Conservation (phyloP, 2,329 filamentous ascomycete genomes). For the Myriosclerotinia curreyana region DNA sequence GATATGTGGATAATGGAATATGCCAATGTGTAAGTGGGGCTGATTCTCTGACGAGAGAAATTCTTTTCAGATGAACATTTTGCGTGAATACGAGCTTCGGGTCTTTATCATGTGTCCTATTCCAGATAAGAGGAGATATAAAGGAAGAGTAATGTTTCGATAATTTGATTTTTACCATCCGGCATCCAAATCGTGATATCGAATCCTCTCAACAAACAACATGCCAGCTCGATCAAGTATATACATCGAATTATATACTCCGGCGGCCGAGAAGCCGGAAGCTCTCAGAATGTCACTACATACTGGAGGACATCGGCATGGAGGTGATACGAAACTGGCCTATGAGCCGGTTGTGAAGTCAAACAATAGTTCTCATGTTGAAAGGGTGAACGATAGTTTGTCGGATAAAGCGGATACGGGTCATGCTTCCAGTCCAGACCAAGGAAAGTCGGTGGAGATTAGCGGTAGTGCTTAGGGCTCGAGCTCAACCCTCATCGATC, state of each 20-base stretch:
- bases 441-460: neutral
- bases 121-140: neutral
- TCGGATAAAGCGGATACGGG: neutral
- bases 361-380: neutral
- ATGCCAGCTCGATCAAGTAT: conserved; percentile 21
- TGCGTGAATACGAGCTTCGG: conserved; percentile 9
- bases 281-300: conserved; percentile 19
- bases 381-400: neutral
- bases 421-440: neutral
- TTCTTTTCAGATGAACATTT: neutral
- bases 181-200: neutral
- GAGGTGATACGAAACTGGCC: neutral
- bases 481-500: neutral
- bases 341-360: neutral
- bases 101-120: neutral
- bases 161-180: neutral
- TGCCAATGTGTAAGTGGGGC: conserved; percentile 10
- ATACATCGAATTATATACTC: conserved; percentile 18
- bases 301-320: conserved; percentile 13
- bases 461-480: neutral
- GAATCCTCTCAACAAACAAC: neutral
- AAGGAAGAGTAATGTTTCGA: neutral
- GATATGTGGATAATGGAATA: neutral
- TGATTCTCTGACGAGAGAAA: conserved; percentile 18
- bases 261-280: conserved; percentile 16